A percentile compares a stretch with the other conserved stretches of the same genome.
phyloP scores from a whole-genome alignment of 169 alveolate genomes.

The Blepharisma undulans region DNA sequence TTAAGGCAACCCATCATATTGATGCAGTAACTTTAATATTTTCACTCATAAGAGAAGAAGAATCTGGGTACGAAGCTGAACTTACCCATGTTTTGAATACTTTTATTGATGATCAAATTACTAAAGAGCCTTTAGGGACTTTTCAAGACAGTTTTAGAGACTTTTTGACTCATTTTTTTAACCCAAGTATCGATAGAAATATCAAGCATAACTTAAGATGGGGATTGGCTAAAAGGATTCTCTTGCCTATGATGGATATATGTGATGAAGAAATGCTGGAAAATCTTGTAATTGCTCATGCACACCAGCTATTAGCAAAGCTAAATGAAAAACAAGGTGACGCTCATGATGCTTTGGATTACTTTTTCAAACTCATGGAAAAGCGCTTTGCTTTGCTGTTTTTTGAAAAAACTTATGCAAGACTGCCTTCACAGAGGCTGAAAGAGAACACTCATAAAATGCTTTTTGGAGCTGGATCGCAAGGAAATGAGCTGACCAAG shows the following conservation, averaged over 20 bases:
- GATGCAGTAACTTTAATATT: background rate
- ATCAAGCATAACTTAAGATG: constrained; percentile 50
- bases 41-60: constrained; percentile 13
- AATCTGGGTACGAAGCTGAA: constrained; percentile 6
- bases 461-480: constrained; percentile 46
- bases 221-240: constrained; percentile 46
- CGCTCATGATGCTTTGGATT: constrained; percentile 28
- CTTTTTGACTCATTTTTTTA: background rate
- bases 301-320: background rate
- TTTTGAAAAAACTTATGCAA: constrained; percentile 35
- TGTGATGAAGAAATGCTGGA: constrained; percentile 33
- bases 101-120: background rate
- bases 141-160: background rate
- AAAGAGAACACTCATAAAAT: constrained; percentile 42
- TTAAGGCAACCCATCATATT: background rate
- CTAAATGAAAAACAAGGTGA: background rate
- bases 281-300: constrained; percentile 36
- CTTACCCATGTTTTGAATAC: background rate
- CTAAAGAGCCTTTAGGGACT: background rate
- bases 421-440: background rate
- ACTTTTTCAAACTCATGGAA: constrained; percentile 34
- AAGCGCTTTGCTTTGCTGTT: constrained; percentile 40
- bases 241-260: constrained; percentile 32
- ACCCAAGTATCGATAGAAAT: constrained; percentile 36
- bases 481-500: constrained; percentile 62